Percentiles rank a stretch among this genome's conserved stretches.
Evolutionary conservation across 2,329 filamentous ascomycete species (phyloP).

Genomic region (Colletotrichum trifolii): DNA sequence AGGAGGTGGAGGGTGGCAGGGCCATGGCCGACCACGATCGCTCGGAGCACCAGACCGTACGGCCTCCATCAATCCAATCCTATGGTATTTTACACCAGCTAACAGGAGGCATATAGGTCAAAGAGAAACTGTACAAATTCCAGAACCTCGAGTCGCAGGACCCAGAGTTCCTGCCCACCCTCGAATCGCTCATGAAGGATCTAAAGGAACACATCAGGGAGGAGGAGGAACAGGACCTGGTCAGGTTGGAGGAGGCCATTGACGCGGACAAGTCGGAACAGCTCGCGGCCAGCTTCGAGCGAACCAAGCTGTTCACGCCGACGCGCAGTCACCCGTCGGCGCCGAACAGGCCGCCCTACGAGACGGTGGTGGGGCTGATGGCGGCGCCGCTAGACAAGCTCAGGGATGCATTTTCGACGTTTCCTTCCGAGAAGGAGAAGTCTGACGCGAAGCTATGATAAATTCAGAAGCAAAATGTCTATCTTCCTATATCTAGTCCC

Average conservation of each 20-base stretch:
- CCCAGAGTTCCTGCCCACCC: slow-evolving; percentile 53
- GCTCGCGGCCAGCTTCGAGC: slow-evolving; percentile 56
- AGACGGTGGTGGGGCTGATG: slow-evolving; percentile 64
- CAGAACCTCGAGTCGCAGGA: slow-evolving; percentile 55
- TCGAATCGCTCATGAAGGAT: slow-evolving; percentile 55
- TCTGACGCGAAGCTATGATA: too few relatives aligned
- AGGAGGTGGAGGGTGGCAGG: slow-evolving; percentile 56
- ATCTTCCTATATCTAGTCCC: too few relatives aligned
- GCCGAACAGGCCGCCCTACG: slow-evolving; percentile 64
- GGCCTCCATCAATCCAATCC: background rate
- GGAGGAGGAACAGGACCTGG: slow-evolving; percentile 62
- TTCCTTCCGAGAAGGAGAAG: slow-evolving; percentile 47
- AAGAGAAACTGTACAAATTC: slow-evolving; percentile 60
- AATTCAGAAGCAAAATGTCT: too few relatives aligned
- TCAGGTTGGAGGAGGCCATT: slow-evolving; percentile 57
- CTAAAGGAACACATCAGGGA: slow-evolving; percentile 60
- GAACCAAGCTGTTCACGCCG: slow-evolving; percentile 66
- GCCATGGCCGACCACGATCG: slow-evolving; percentile 59
- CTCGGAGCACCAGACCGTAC: slow-evolving; percentile 57
- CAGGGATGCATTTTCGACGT: slow-evolving; percentile 65
- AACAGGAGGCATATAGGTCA: slow-evolving; percentile 53
- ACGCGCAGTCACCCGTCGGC: slow-evolving; percentile 62
- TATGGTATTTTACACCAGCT: background rate
- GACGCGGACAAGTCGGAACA: slow-evolving; percentile 44
- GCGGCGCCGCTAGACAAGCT: slow-evolving; percentile 67